Evolutionary conservation across 345 rosid species (phyloP).

Genomic region (Anacardium occidentale): DNA sequence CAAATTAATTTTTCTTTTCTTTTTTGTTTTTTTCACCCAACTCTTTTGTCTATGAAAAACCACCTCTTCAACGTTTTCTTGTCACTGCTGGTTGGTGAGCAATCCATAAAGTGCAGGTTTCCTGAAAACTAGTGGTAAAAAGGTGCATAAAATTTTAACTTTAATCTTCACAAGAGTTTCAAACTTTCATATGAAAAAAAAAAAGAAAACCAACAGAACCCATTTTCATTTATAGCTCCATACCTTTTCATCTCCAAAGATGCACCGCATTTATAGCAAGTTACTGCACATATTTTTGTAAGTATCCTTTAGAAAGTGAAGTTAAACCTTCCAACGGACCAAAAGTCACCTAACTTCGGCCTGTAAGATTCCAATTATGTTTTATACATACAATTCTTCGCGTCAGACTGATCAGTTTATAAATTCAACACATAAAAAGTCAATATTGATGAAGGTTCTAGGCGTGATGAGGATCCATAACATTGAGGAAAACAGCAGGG

Average conservation of each 20-base stretch:
- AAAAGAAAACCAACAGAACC: too few relatives aligned
- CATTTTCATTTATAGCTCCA: neutral
- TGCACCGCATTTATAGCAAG: conserved; percentile 39
- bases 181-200: neutral
- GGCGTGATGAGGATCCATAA: too few relatives aligned
- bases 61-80: conserved; percentile 92
- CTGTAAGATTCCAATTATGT: neutral
- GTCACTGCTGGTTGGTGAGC: conserved; percentile 58
- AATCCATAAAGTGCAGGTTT: conserved; percentile 62
- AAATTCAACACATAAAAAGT: too few relatives aligned
- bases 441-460: too few relatives aligned
- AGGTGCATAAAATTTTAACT: conserved; percentile 4
- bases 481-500: too few relatives aligned
- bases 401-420: too few relatives aligned
- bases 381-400: neutral
- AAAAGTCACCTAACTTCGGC: conserved; percentile 16
- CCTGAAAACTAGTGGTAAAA: conserved; percentile 45
- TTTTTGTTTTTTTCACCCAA: conserved; percentile 47
- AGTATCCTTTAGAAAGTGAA: neutral
- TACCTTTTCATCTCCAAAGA: conserved; percentile 74
- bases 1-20: conserved; percentile 10
- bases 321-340: neutral
- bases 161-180: neutral
- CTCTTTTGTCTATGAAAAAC: conserved; percentile 89
- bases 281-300: conserved; percentile 32